These are phyloP conservation scores for Mycena amicta DNA, from an alignment of 768 basidiomycete genomes.

Conservation along the genomic window DNA sequence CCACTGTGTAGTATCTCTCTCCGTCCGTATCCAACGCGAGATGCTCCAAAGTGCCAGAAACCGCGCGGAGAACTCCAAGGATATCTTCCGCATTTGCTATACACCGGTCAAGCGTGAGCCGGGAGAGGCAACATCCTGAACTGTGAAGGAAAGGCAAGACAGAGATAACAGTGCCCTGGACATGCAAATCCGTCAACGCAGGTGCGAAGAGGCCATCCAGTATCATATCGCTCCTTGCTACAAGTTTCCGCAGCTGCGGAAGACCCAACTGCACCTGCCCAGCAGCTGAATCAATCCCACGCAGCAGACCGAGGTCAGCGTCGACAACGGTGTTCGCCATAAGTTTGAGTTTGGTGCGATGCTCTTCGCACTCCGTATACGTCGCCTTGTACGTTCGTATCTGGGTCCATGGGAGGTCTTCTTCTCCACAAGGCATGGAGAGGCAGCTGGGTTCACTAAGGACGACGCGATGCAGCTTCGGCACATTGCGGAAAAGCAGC, in stretches of 20 bases:
- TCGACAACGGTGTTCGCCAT: not conserved
- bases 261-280: not conserved
- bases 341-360: not conserved
- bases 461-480: not conserved
- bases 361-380: not conserved
- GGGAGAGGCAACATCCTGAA: not conserved
- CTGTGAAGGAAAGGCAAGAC: not conserved
- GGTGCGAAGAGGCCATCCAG: not conserved
- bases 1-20: not conserved
- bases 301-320: not conserved
- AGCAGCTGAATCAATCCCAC: not conserved
- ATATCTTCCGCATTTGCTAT: not conserved
- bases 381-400: not conserved
- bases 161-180: not conserved
- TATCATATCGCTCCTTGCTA: not conserved
- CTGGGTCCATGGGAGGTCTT: not conserved
- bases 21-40: not conserved
- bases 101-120: not conserved
- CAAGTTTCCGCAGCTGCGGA: not conserved
- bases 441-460: not conserved
- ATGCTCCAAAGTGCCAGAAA: not conserved
- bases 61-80: not conserved
- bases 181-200: not conserved
- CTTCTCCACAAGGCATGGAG: not conserved
- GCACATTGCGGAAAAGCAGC: not conserved